Evolutionary conservation across 106 monocot genomes (phyloP).

Genomic region (Dendrobium huoshanense): DNA sequence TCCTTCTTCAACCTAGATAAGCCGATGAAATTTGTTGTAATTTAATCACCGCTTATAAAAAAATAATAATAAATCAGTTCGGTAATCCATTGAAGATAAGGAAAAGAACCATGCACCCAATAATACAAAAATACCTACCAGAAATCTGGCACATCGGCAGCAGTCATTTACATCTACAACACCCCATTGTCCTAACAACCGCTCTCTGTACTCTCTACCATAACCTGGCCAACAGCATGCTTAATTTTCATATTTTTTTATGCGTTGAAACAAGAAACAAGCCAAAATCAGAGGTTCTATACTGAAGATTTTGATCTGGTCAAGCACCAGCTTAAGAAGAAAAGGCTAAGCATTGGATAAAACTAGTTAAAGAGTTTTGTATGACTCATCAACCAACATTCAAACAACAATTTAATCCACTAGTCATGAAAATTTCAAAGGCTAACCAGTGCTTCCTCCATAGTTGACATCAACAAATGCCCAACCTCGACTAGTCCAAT

Average conservation of each 20-base stretch:
- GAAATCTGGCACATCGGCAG: constrained; percentile 74
- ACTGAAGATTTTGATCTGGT: background rate
- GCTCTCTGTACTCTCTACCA: constrained; percentile 88
- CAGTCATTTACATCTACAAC: constrained; percentile 93
- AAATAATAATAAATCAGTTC: background rate
- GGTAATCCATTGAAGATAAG: background rate
- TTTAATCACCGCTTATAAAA: background rate
- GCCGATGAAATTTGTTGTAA: background rate
- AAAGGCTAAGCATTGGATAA: background rate
- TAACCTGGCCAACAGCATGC: constrained; percentile 37
- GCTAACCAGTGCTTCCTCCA: constrained; percentile 92
- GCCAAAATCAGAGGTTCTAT: background rate
- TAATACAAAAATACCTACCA: constrained; percentile 31
- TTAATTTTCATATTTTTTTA: background rate
- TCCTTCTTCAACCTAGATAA: constrained; percentile 55
- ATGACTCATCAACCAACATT: background rate
- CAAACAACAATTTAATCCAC: background rate
- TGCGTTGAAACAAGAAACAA: background rate
- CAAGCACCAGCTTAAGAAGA: background rate
- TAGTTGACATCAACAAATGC: constrained; percentile 98
- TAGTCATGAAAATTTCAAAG: background rate
- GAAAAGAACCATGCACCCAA: constrained; percentile 2
- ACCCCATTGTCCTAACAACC: constrained; percentile 79
- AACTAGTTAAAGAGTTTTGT: background rate
- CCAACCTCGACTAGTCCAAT: constrained; percentile 97